Base-by-base conservation (phyloP, 2,329 filamentous ascomycete genomes). In the Emergomyces orientalis region DNA sequence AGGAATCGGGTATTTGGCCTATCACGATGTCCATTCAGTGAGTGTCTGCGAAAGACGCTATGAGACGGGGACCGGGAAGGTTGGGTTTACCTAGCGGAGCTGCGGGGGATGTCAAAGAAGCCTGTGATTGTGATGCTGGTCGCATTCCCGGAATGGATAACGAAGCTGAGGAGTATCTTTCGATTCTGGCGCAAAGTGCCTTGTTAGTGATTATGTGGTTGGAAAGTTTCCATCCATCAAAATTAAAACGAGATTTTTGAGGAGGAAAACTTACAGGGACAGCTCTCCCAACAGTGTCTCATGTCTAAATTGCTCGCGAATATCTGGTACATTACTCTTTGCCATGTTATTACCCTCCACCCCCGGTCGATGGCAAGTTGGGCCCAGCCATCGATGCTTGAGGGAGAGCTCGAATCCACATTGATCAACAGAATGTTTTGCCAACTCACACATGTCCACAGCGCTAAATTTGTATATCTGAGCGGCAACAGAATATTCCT, bases 381-480 rank as follows among this genome's bases (percentile, higher is more conserved):
- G 80, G 2, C 94, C 94, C 4, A 99, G 80, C 93, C 93, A 99
- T 74, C 91, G 86, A 71, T 92, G 86, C 77, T 99, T 99, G 70
- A 97, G 81, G 14, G 86, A 84, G 69, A 89, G 81, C 73, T 99
- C 94, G 71, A 96, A 99, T 7, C 94, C 94, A 73, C 91, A 96
- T 74, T 99, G 94, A 69, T 88, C 86, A 49, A 99, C 94, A 11
- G 91, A 96, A 74, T 97, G 93, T 77, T 96, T 96, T 30, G 94
- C 94, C 63, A 99, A 77, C 77, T 99, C 94, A 73, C 94, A 97
- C 94, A 99, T 99, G 71, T 99, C 94, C 3, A 97, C 92, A 0
- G 93, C 89, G 71, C 88, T 95, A 47, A 99, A 85, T 78, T 97
- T 97, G 79, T 97, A 99, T 64, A 99, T 99, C 76, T 99, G 94